Conservation (phyloP, 495 filamentous ascomycete species). For the Collariella sp. region DNA sequence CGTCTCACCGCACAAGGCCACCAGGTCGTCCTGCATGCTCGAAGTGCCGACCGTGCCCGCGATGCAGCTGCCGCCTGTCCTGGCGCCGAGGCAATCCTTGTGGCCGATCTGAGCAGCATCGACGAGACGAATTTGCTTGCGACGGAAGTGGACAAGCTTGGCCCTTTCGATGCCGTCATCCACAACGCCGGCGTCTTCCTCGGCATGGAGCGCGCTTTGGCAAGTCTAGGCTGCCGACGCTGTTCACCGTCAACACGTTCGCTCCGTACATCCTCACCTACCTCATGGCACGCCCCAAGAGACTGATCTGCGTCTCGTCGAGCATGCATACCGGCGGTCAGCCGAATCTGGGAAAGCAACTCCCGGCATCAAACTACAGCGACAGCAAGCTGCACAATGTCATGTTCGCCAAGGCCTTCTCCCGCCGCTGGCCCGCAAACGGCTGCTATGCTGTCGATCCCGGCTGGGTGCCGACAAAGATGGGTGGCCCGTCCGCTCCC, state of each 20-base stretch:
- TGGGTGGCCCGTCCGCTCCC: constrained; percentile 44
- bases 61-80: constrained; percentile 40
- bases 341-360: constrained; percentile 27
- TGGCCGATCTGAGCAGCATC: constrained; percentile 45
- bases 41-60: constrained; percentile 41
- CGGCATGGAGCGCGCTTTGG: constrained; percentile 34
- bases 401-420: constrained; percentile 47
- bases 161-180: constrained; percentile 47
- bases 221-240: constrained; percentile 41
- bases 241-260: constrained; percentile 50
- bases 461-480: constrained; percentile 55
- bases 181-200: constrained; percentile 46
- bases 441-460: constrained; percentile 44
- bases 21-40: constrained; percentile 49
- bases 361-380: constrained; percentile 32
- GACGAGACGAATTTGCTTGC: constrained; percentile 48
- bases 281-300: constrained; percentile 43
- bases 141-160: constrained; percentile 38
- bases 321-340: constrained; percentile 44
- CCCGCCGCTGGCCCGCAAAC: constrained; percentile 40
- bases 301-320: constrained; percentile 46
- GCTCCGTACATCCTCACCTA: constrained; percentile 51
- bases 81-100: constrained; percentile 40
- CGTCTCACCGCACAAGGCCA: constrained; percentile 45
- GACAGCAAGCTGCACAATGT: constrained; percentile 49